Evolutionary conservation across 78 protist species (phyloP).

Genomic region (Isochrysis galbana): DNA sequence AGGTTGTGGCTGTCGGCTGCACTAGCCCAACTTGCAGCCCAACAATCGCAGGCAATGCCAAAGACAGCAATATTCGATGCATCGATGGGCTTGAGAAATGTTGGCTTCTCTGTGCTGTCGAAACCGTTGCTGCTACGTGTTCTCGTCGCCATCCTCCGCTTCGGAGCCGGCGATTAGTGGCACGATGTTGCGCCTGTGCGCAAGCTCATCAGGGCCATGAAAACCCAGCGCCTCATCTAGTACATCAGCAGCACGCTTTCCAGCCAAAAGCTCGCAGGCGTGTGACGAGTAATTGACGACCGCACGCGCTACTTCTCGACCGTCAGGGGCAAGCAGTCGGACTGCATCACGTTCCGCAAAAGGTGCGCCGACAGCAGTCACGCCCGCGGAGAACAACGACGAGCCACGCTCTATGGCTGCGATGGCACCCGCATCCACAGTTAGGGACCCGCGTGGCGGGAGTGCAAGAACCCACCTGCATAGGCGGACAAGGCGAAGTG

Average conservation of each 20-base stretch:
- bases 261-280: background rate
- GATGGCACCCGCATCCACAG: conserved; percentile 46
- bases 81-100: too few species aligned
- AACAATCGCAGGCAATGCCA: too few species aligned
- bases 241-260: background rate
- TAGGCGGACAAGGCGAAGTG: too few species aligned
- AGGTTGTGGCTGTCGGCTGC: too few species aligned
- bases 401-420: background rate
- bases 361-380: background rate
- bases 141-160: too few species aligned
- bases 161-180: background rate
- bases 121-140: too few species aligned
- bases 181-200: background rate
- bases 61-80: too few species aligned
- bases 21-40: too few species aligned
- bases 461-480: background rate
- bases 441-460: background rate
- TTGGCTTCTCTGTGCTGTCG: too few species aligned
- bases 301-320: conserved; percentile 29
- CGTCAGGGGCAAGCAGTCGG: background rate
- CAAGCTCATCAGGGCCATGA: background rate
- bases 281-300: conserved; percentile 20
- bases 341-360: background rate
- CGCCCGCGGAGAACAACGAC: conserved; percentile 47
- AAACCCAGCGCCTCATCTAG: background rate